Conservation (phyloP, 306 rosid genomes). For the Sicyos edulis region DNA sequence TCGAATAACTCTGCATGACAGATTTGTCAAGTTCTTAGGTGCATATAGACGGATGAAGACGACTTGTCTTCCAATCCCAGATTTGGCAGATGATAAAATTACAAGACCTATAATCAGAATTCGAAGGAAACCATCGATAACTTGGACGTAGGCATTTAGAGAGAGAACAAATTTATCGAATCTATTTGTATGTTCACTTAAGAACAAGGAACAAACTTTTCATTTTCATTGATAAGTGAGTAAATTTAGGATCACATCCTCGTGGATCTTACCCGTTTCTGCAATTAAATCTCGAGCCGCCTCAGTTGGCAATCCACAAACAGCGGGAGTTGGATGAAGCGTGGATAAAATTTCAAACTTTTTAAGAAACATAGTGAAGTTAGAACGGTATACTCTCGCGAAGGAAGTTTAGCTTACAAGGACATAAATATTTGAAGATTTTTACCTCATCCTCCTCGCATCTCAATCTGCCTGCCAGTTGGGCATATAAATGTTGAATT, state of each 20-base stretch:
- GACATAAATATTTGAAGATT: not conserved
- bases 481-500: slow-evolving; percentile 82
- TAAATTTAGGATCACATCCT: not conserved
- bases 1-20: slow-evolving; percentile 70
- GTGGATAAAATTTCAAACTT: slow-evolving; percentile 79
- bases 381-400: not conserved
- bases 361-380: slow-evolving; percentile 11
- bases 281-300: slow-evolving; percentile 79
- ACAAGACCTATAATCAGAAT: not conserved
- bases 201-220: not conserved
- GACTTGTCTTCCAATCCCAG: not conserved
- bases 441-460: slow-evolving; percentile 84
- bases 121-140: not conserved
- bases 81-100: not conserved
- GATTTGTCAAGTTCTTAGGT: slow-evolving; percentile 8
- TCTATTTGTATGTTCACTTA: not conserved
- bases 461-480: slow-evolving; percentile 56
- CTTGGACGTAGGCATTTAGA: not conserved
- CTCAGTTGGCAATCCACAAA: slow-evolving; percentile 92
- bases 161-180: not conserved
- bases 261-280: slow-evolving; percentile 50
- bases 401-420: not conserved
- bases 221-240: not conserved
- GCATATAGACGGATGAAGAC: not conserved
- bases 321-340: slow-evolving; percentile 96